Base-by-base conservation (phyloP, 2,329 filamentous ascomycete species). In the Fusarium miscanthi region DNA sequence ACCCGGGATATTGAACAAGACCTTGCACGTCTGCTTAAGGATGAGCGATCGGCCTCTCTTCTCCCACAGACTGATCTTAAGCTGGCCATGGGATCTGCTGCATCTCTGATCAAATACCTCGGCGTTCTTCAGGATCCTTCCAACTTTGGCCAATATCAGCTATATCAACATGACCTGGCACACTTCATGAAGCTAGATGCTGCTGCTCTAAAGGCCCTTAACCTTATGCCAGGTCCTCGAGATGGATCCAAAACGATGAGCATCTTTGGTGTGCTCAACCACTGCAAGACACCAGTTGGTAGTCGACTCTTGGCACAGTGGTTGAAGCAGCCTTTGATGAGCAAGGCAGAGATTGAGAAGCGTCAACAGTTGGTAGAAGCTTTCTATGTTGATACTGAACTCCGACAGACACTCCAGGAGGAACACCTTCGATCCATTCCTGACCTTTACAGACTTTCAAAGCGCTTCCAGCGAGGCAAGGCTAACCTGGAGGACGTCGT, bases 161-260 rank as follows among this genome's bases (percentile, higher is more conserved):
- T 99, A 21, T 99, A 98, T 79, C 96, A 99, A 82, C 96, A 99
- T 81, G 96, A 99, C 79, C 84, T 99, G 48, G 92, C 95, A 4
- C 95, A 99, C 78, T 99, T 94, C 81, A 99, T 99, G 96, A 99
- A 98, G 83, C 87, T 99, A 8, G 96, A 99, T 82, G 94, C 97
- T 2, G 94, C 96, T 2, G 96, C 96, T 1, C 85, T 99, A 46
- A 95, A 97, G 78, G 96, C 96, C 1, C 87, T 99, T 59, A 99
- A 99, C 77, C 88, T 99, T 41, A 98, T 99, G 95, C 97, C 96
- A 9, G 95, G 96, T 9, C 94, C 94, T 0, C 91, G 94, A 73
- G 96, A 99, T 78, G 96, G 96, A 4, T 89, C 94, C n/a, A 98
- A 98, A 85, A 97, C 90, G 2, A 99, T 99, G 96, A 98, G 95